These are phyloP conservation scores for Raphanus hybrid DNA, from an alignment of 441 rosid species.

Conservation along the genomic window DNA sequence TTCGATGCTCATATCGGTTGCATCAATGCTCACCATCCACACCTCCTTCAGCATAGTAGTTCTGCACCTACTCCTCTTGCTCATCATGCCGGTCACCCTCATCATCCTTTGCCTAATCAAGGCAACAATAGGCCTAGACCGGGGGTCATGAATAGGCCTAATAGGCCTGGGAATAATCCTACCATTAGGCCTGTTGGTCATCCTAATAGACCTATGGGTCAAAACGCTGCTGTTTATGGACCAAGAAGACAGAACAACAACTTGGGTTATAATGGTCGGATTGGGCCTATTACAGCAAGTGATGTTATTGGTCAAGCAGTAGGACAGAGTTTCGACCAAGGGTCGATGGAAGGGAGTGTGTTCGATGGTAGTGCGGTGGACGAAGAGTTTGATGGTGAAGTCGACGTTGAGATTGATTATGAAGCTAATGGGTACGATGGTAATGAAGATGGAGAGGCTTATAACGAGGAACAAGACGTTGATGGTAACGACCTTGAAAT, in stretches of 20 bases:
- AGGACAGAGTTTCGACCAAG: conserved; percentile 35
- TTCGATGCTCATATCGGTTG: conserved; percentile 67
- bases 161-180: not conserved
- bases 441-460: conserved; percentile 13
- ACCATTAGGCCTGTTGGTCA: not conserved
- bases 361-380: conserved; percentile 17
- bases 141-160: not conserved
- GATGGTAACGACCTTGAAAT: conserved; percentile 20
- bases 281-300: conserved; percentile 1
- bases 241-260: conserved; percentile 29
- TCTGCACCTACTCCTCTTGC: conserved; percentile 31
- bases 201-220: not conserved
- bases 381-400: conserved; percentile 26
- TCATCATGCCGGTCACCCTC: conserved; percentile 8
- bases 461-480: conserved; percentile 4
- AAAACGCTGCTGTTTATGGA: conserved; percentile 2
- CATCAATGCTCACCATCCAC: conserved; percentile 19
- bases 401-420: conserved; percentile 25
- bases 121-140: conserved; percentile 2
- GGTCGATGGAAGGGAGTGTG: conserved; percentile 19
- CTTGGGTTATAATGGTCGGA: conserved; percentile 4
- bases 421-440: conserved; percentile 28
- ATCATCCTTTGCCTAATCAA: conserved; percentile 22
- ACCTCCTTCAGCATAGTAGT: conserved; percentile 36
- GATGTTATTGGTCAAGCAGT: conserved; percentile 6